Conservation (phyloP, 805 yeast genomes). For the Yamadazyma sp. region DNA sequence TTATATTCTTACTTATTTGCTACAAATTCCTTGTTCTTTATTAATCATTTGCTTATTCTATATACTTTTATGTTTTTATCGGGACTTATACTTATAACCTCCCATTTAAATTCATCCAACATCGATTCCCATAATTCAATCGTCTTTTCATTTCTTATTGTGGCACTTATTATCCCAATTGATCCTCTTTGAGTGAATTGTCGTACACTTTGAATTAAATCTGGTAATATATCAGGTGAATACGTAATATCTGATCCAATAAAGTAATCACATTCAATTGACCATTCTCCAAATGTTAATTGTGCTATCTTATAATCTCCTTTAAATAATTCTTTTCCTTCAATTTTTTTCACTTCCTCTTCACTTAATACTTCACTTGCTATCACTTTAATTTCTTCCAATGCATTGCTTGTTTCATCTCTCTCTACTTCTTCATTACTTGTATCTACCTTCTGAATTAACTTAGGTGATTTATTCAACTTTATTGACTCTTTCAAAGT, state of each 20-base stretch:
- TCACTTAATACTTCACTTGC: constrained; percentile 2
- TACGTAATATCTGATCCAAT: constrained; percentile 90
- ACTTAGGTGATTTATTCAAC: constrained; percentile 3
- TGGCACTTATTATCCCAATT: constrained; percentile 61
- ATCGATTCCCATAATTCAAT: constrained; percentile 30
- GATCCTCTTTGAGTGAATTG: constrained; percentile 30
- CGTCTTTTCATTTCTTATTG: constrained; percentile 56
- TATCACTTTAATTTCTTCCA: too few relatives aligned
- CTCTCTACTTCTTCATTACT: constrained; percentile 1
- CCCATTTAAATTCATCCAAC: constrained; percentile 21
- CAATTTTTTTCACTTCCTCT: constrained; percentile 1
- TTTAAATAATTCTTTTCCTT: neutral
- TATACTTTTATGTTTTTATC: neutral
- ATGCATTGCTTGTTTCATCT: too few relatives aligned
- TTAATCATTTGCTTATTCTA: too few relatives aligned
- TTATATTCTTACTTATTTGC: too few relatives aligned
- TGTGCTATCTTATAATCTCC: constrained; percentile 19
- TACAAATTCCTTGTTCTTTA: too few relatives aligned
- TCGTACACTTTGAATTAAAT: constrained; percentile 49
- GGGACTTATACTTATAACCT: constrained; percentile 5
- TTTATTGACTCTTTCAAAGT: constrained; percentile 25
- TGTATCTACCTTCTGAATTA: constrained; percentile 34
- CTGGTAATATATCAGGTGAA: constrained; percentile 59
- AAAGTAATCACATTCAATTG: constrained; percentile 40
- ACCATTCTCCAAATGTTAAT: constrained; percentile 55